A percentile compares a stretch with the other conserved stretches of the same genome.
Conservation (phyloP, 78 protist species). For the Dictyostelium citrinum region DNA sequence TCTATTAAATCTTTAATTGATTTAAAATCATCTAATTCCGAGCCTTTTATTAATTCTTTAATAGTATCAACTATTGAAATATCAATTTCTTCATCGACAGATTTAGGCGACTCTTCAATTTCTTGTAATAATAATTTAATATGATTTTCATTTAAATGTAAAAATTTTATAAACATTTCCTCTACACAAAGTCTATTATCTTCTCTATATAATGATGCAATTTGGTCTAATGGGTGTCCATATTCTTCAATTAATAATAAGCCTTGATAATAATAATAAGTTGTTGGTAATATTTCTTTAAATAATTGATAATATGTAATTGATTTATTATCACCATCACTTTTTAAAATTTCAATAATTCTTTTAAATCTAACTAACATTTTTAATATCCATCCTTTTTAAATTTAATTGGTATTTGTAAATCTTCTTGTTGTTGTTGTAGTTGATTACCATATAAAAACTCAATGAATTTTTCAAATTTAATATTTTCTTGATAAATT, state of each 20-base stretch:
- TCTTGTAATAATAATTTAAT: background rate
- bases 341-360: too few species aligned
- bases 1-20: background rate
- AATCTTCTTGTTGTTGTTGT: background rate
- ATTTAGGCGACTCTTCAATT: background rate
- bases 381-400: background rate
- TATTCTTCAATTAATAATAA: background rate
- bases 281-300: background rate
- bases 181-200: background rate
- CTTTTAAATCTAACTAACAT: background rate
- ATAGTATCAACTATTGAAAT: background rate
- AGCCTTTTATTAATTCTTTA: background rate
- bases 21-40: background rate
- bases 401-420: background rate
- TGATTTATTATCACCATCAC: too few species aligned
- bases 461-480: background rate
- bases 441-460: too few species aligned
- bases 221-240: background rate
- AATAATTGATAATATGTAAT: background rate
- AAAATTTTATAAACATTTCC: background rate
- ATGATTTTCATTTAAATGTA: background rate
- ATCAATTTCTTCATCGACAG: background rate
- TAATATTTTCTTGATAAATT: background rate
- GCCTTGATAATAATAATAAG: background rate
- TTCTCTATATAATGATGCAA: background rate